Evolutionary conservation across 2,329 filamentous ascomycete species (phyloP), one percentile per base, ranked within the genome.

Genomic region (Cryphonectria naterciae): DNA sequence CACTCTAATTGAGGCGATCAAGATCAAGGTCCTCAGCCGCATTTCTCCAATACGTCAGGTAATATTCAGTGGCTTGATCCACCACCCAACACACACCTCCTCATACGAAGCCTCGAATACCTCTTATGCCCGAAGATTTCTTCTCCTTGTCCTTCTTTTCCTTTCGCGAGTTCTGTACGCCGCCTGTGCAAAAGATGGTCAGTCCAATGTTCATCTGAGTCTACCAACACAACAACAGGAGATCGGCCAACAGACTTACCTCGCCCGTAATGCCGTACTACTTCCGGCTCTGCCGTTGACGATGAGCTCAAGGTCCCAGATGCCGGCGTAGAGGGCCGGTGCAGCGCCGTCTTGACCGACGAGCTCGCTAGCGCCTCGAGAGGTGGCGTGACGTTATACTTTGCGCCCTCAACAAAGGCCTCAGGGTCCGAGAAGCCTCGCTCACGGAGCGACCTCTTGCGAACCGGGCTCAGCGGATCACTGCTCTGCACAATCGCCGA

Each of bases 151-250:
- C 80, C 70, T 84, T 84, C 72, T 83, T 82, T 69, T 88, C 85
- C 74, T 87, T 85, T 4, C 83, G 83, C 0, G 82, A 77, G 75
- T 84, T 86, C 73, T 86, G 85, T 8, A 85, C 79, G 32, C 85
- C 84, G 25, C 85, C 85, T 84, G 75, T 28, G 75, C 28, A 63
- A 66, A 66, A 63, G 15, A 25, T 35, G 17, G 67, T 71, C 46
- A 68, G 61, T 25, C 54, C 56, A 15, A 49, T 46, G 35, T 85
- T 83, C 11, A 84, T 79, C 28, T 83, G 83, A n/a, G 84, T 84
- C 83, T 75, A 11, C 10, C 11, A 11, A 39, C 41, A 52, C 69
- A 43, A n/a, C 3, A 22, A 19, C 17, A 61, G 25, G 3, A 22
- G 28, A 43, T n/a, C 13, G 46, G 60, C 41, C 41, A 72, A 54